These are phyloP conservation scores for Trichophyton benhamiae DNA, from an alignment of 2,329 filamentous ascomycete genomes.

Conservation along the genomic window DNA sequence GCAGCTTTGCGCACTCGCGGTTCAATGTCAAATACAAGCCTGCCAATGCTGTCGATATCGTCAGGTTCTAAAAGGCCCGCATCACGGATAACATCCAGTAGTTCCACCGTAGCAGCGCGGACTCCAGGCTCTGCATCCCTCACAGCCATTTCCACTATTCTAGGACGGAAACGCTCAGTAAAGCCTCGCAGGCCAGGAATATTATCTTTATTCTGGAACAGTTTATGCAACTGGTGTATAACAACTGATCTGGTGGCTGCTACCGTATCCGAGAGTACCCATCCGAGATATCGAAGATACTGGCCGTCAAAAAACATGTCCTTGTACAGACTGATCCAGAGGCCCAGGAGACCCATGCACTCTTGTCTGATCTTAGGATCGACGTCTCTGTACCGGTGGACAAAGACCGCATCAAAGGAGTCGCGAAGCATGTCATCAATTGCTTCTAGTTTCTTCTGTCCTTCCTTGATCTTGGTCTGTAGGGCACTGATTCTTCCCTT, in stretches of 20 bases:
- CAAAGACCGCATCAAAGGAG: constrained; percentile 84
- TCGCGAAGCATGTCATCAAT: constrained; percentile 65
- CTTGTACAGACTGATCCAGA: constrained; percentile 76
- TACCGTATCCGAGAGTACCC: constrained; percentile 78
- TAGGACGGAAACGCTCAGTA: constrained; percentile 76
- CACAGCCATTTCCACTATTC: constrained; percentile 85
- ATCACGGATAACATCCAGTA: constrained; percentile 70
- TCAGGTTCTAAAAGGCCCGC: constrained; percentile 79
- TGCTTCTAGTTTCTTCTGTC: constrained; percentile 54
- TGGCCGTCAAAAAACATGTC: constrained; percentile 81
- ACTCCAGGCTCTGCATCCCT: constrained; percentile 71
- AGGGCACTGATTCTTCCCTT: constrained; percentile 65
- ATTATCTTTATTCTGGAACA: constrained; percentile 72
- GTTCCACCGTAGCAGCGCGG: constrained; percentile 64
- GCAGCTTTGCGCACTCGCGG: constrained; percentile 75
- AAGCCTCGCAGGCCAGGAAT: constrained; percentile 70
- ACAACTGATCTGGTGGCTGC: constrained; percentile 70
- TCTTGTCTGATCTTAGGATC: constrained; percentile 81
- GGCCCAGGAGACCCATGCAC: constrained; percentile 72
- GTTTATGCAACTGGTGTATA: constrained; percentile 63
- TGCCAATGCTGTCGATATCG: constrained; percentile 79
- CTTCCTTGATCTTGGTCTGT: constrained; percentile 58
- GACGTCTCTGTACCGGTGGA: constrained; percentile 89
- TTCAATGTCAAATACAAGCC: constrained; percentile 80
- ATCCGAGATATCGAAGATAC: constrained; percentile 87